phyloP scores from a whole-genome alignment of 306 rosid genomes.

The Begonia masoniana region DNA sequence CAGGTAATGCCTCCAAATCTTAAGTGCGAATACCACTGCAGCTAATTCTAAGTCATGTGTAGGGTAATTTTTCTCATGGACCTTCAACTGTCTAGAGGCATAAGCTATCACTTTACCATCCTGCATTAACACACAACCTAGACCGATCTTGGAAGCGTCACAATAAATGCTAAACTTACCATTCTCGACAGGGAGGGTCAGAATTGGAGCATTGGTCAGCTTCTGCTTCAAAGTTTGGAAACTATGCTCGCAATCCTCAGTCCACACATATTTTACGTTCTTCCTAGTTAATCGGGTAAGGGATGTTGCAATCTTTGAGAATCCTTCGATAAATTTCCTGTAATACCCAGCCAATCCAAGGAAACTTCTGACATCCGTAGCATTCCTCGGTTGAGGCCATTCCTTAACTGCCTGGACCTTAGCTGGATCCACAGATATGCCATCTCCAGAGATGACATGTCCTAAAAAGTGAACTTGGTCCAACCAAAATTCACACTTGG shows the following conservation, averaged over 20 bases:
- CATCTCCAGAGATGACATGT: neutral
- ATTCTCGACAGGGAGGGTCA: neutral
- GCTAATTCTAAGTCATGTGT: neutral
- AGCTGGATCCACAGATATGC: neutral
- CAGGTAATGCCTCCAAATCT: neutral
- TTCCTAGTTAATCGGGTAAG: no score
- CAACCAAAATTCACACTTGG: neutral
- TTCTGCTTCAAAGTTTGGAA: no score
- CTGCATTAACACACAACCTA: neutral
- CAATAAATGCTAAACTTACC: neutral
- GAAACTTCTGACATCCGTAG: neutral
- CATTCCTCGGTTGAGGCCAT: neutral
- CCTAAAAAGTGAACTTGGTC: neutral
- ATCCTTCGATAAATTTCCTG: neutral
- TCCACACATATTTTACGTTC: no score
- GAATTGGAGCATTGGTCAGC: neutral
- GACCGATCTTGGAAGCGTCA: neutral
- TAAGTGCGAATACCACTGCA: neutral
- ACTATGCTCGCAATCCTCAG: no score
- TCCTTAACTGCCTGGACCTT: neutral
- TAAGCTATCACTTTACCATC: neutral
- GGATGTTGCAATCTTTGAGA: neutral
- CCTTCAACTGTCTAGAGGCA: neutral
- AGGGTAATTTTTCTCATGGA: neutral
- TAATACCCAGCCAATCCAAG: neutral